Base-by-base conservation (phyloP, 1,284 basidiomycete genomes). In the Papiliotrema nemorosa region DNA sequence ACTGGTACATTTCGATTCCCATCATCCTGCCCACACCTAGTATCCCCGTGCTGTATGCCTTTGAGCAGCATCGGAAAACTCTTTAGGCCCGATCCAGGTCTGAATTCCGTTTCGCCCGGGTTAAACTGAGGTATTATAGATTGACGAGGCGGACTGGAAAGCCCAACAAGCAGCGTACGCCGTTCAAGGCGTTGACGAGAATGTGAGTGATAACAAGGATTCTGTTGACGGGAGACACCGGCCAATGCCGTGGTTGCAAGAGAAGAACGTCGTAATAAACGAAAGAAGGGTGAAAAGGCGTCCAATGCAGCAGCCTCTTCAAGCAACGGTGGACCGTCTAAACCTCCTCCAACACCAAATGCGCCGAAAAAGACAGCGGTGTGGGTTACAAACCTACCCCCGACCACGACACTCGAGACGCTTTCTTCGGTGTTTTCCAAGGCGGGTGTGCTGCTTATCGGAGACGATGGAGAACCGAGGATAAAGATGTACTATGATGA, bases 401-500 rank as follows among this genome's bases (percentile, higher is more conserved):
- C 75, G 0, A 88, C 93, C 64, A 79, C 90, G 0, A 87, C 87
- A 0, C 60, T 72, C 9, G 84, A 88, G 21, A 88, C 92, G 66
- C 73, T 99, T 31, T 78, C 84, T 6, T 80, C 83, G 34, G 84
- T 88, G 10, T 99, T 98, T 72, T 84, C 84, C 25, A 90, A 85
- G 66, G 97, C 86, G 60, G 94, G 94, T 9, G 82, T 98, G 22
- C 83, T 98, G 52, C 86, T 97, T 67, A 88, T 96, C 66, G 91
- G 91, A 61, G 87, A 93, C 62, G 78, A 84, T 13, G 91, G 90
- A 12, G 80, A 88, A 48, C 86, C 88, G 13, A 87, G 93, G 60
- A 82, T 97, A 70, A 97, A 98, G 78, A 80, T 98, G 77, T 98
- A 99, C 73, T 85, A 87, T 49, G 84, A 84, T 56, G 89, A 89